Percentiles rank a stretch among this genome's conserved stretches.
Conservation (phyloP, 2,329 filamentous ascomycete species). For the Rutstroemia sp. region DNA sequence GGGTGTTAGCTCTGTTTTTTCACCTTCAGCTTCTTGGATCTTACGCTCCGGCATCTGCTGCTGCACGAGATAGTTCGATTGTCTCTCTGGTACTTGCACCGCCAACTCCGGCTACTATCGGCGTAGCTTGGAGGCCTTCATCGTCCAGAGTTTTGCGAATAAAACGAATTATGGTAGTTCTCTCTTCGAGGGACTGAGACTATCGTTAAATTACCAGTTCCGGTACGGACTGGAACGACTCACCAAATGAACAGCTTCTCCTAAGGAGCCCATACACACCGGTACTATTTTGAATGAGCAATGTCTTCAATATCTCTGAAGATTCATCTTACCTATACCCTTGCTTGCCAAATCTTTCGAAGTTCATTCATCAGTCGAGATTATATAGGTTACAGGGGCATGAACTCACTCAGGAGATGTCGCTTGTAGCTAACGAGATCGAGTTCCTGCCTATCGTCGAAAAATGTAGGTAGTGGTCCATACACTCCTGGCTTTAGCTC, state of each 20-base stretch:
- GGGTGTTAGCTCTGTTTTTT: neutral
- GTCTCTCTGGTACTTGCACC: neutral
- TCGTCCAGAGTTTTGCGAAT: neutral
- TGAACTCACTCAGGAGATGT: neutral
- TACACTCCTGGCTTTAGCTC: neutral
- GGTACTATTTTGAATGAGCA: neutral
- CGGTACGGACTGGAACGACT: neutral
- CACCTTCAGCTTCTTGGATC: neutral
- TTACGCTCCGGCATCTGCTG: neutral
- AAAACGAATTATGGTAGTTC: neutral
- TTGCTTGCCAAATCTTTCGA: neutral
- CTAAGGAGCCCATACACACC: neutral
- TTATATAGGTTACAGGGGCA: neutral
- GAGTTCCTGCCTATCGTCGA: neutral
- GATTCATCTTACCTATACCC: neutral
- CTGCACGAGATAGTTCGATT: neutral
- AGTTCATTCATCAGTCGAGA: neutral
- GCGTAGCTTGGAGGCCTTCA: neutral
- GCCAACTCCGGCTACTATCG: neutral
- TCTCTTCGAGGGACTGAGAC: neutral
- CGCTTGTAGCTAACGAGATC: neutral
- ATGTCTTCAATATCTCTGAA: neutral
- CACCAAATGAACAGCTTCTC: neutral
- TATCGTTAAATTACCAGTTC: neutral
- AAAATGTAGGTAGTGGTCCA: neutral